Percentiles rank a stretch among this genome's conserved stretches.
These are phyloP conservation scores for Candida loeiensis DNA, from an alignment of 805 yeast species.

Conservation along the genomic window DNA sequence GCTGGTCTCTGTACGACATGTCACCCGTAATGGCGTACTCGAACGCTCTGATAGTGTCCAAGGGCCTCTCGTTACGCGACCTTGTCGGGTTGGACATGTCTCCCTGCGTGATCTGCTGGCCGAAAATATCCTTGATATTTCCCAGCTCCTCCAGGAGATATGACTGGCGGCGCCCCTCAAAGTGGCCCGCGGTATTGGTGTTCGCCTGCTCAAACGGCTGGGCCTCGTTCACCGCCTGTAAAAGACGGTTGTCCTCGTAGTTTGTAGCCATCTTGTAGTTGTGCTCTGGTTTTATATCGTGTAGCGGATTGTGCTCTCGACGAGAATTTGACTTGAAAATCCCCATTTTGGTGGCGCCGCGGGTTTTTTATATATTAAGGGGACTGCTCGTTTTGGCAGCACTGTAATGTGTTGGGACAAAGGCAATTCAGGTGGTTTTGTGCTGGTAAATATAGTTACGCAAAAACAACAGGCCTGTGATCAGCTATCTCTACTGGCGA, in stretches of 20 bases:
- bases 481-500: too few species aligned
- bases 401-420: background rate
- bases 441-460: background rate
- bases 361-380: constrained; percentile 5
- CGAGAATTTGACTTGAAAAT: constrained; percentile 30
- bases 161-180: constrained; percentile 35
- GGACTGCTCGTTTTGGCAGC: background rate
- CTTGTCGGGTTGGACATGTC: constrained; percentile 94
- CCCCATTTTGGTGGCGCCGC: constrained; percentile 20
- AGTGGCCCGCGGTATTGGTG: constrained; percentile 30
- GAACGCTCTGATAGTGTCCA: constrained; percentile 91
- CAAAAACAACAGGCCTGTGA: background rate
- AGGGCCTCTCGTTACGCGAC: constrained; percentile 90
- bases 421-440: background rate
- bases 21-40: constrained; percentile 96
- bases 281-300: constrained; percentile 16
- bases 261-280: constrained; percentile 7
- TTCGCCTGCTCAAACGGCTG: constrained; percentile 83
- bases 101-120: constrained; percentile 70
- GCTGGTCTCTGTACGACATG: constrained; percentile 66
- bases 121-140: constrained; percentile 78
- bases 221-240: constrained; percentile 89
- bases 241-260: constrained; percentile 61
- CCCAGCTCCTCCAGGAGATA: constrained; percentile 47
- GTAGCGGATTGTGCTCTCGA: background rate